Evolutionary conservation across 805 yeast genomes (phyloP).

Genomic region (Saccharomycopsis fermentans): DNA sequence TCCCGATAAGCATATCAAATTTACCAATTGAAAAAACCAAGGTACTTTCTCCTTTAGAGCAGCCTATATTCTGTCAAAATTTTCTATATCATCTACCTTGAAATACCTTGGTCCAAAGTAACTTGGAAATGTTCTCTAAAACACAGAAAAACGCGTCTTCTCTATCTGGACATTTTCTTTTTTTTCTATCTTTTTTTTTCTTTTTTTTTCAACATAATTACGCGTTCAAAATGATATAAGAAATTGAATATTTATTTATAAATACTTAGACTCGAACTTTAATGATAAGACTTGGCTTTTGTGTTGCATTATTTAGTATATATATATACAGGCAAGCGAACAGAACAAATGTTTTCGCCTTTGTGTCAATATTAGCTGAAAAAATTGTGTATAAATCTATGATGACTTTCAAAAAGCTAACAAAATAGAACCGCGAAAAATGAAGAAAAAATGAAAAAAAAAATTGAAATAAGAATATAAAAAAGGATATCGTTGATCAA

Average conservation of each 20-base stretch:
- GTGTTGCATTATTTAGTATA: background rate
- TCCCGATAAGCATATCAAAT: slow-evolving; percentile 53
- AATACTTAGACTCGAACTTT: background rate
- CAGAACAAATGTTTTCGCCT: background rate
- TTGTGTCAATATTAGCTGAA: background rate
- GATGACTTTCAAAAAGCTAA: background rate
- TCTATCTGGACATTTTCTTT: background rate
- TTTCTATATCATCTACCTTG: too few relatives aligned
- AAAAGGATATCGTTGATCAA: background rate
- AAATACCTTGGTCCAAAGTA: too few relatives aligned
- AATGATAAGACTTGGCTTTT: background rate
- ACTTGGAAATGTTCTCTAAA: too few relatives aligned
- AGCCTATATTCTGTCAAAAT: too few relatives aligned
- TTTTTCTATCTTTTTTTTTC: background rate
- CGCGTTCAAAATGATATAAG: background rate
- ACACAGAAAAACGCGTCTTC: background rate
- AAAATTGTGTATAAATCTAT: background rate
- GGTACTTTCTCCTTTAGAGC: too few relatives aligned
- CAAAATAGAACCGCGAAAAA: background rate
- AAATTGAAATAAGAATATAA: too few relatives aligned
- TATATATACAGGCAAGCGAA: background rate
- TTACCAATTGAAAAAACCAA: too few relatives aligned
- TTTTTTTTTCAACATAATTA: background rate
- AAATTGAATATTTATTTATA: background rate
- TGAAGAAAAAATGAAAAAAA: background rate